These are phyloP conservation scores for Tolypocladium tundrense DNA, from an alignment of 2,329 filamentous ascomycete species.

Conservation along the genomic window DNA sequence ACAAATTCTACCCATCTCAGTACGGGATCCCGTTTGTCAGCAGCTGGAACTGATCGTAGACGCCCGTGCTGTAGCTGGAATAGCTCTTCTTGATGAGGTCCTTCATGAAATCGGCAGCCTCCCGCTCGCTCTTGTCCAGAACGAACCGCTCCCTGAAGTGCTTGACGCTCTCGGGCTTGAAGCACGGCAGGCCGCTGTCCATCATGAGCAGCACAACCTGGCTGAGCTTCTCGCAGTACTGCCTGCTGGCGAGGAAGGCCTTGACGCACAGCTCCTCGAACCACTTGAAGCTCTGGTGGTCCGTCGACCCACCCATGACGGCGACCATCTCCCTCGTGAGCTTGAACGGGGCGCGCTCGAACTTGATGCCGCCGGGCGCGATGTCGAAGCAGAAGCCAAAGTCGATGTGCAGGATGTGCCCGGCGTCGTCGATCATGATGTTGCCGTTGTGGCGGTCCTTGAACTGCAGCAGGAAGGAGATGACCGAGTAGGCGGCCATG, in stretches of 20 bases:
- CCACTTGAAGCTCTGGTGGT: slow-evolving; percentile 83
- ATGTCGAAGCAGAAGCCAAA: slow-evolving; percentile 99
- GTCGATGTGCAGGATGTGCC: slow-evolving; percentile 96
- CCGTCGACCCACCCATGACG: slow-evolving; percentile 88
- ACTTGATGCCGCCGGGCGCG: slow-evolving; percentile 90
- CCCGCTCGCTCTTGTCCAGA: slow-evolving; percentile 78
- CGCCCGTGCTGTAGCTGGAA: slow-evolving; percentile 80
- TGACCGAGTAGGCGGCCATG: slow-evolving; percentile 97
- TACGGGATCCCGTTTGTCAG: slow-evolving; percentile 97
- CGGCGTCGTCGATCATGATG: slow-evolving; percentile 97
- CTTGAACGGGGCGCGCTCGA: slow-evolving; percentile 97
- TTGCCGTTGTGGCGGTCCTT: slow-evolving; percentile 99
- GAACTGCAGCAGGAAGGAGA: slow-evolving; percentile 94
- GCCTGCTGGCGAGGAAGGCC: slow-evolving; percentile 79
- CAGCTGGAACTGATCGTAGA: slow-evolving; percentile 97
- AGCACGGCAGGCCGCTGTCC: slow-evolving; percentile 90
- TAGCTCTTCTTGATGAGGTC: slow-evolving; percentile 85
- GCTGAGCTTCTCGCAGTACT: slow-evolving; percentile 77
- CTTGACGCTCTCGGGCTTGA: slow-evolving; percentile 89
- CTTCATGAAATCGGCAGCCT: slow-evolving; percentile 90
- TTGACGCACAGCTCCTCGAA: slow-evolving; percentile 97
- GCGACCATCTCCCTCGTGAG: slow-evolving; percentile 94
- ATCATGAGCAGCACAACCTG: slow-evolving; percentile 93
- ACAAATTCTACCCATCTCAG: slow-evolving; percentile 27
- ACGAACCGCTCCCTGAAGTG: slow-evolving; percentile 92